phyloP scores from a whole-genome alignment of 2,329 filamentous ascomycete genomes.

The Cryphonectria nitschkei region DNA sequence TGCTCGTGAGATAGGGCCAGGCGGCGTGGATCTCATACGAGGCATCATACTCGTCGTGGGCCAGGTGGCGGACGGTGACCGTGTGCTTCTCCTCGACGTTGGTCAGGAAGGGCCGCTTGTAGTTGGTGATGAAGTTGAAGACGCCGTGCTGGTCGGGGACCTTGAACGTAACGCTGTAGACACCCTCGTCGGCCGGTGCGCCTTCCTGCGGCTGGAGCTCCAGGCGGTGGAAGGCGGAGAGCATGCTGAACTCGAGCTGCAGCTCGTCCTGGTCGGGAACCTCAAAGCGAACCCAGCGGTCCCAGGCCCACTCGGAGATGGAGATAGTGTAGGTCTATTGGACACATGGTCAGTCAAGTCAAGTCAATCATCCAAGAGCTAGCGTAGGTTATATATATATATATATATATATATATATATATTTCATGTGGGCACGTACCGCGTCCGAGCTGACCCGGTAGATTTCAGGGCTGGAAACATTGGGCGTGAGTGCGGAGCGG shows the following conservation, averaged over 20 bases:
- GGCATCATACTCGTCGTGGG: slow-evolving; percentile 94
- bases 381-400: neutral
- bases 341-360: slow-evolving; percentile 29
- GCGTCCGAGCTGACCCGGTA: slow-evolving; percentile 98
- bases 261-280: slow-evolving; percentile 72
- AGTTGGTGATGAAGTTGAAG: slow-evolving; percentile 97
- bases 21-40: slow-evolving; percentile 88
- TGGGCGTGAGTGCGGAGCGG: slow-evolving; percentile 58
- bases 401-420: neutral
- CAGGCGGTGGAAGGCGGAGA: slow-evolving; percentile 94
- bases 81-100: slow-evolving; percentile 92
- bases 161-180: slow-evolving; percentile 76
- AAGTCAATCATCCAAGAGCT: slow-evolving; percentile 31
- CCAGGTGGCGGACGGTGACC: slow-evolving; percentile 93
- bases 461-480: slow-evolving; percentile 77
- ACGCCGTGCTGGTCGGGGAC: slow-evolving; percentile 97
- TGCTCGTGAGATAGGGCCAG: slow-evolving; percentile 92
- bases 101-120: slow-evolving; percentile 91
- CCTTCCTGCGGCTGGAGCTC: slow-evolving; percentile 57
- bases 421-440: slow-evolving; percentile 60
- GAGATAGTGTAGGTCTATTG: slow-evolving; percentile 81
- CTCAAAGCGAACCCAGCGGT: slow-evolving; percentile 75
- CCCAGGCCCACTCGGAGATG: slow-evolving; percentile 79
- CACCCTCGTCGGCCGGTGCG: slow-evolving; percentile 63
- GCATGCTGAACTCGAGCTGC: slow-evolving; percentile 98